phyloP scores from a whole-genome alignment of 352 stramenopile species.

The Blastocystis sp. region DNA sequence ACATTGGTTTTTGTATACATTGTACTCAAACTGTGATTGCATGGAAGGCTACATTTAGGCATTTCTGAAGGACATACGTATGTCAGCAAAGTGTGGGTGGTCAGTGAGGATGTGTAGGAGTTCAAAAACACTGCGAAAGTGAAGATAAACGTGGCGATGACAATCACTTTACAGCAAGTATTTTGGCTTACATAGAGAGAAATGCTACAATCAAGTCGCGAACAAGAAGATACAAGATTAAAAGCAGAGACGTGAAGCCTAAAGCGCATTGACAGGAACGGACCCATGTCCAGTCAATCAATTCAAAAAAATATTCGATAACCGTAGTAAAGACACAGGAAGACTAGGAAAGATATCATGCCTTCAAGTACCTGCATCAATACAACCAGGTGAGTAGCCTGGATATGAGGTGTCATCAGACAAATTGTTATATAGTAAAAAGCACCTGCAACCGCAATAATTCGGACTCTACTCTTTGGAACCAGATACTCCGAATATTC shows the following conservation, averaged over 20 bases:
- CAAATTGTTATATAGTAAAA: constrained; percentile 34
- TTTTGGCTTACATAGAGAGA: constrained; percentile 16
- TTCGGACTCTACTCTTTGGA: neutral
- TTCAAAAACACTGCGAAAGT: neutral
- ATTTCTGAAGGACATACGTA: neutral
- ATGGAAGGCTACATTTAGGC: neutral
- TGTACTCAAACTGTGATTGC: constrained; percentile 19
- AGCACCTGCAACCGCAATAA: neutral
- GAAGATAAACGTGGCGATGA: constrained; percentile 18
- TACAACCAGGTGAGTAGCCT: constrained; percentile 28
- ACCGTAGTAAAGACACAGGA: constrained; percentile 2
- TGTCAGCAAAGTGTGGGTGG: neutral
- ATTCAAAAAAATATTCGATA: neutral
- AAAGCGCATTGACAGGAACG: neutral
- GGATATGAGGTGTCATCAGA: constrained; percentile 37
- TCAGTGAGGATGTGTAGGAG: neutral
- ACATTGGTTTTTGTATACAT: neutral
- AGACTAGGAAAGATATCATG: neutral
- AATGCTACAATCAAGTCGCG: neutral
- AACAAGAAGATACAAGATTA: neutral
- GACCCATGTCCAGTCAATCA: constrained; percentile 12
- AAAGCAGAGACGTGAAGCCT: neutral
- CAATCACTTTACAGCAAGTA: neutral
- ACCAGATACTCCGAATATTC: constrained; percentile 10
- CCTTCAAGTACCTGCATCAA: constrained; percentile 7